Percentiles rank a stretch among this genome's conserved stretches.
Evolutionary conservation across 2,329 filamentous ascomycete species (phyloP).

Genomic region (Amylocarpus encephaloides): DNA sequence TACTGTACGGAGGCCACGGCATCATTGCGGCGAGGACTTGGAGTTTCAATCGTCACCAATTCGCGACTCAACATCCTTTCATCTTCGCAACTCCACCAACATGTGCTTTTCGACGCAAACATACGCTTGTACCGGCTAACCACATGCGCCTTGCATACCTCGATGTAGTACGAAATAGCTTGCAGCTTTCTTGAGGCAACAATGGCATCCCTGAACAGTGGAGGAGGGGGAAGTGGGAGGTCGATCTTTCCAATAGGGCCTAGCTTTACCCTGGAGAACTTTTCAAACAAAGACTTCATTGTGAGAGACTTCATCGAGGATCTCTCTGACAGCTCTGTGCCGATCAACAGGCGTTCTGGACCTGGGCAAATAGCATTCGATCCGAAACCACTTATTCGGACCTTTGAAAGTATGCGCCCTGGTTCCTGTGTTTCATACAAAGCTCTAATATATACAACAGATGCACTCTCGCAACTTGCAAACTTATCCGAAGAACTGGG

Average conservation of each 20-base stretch:
- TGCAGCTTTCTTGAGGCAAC: conserved; percentile 12
- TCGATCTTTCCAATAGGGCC: conserved; percentile 71
- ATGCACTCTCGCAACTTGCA: conserved; percentile 61
- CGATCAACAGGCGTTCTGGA: conserved; percentile 72
- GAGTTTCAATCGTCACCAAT: neutral
- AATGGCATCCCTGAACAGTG: conserved; percentile 26
- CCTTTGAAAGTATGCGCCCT: conserved; percentile 65
- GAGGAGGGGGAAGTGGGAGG: conserved; percentile 22
- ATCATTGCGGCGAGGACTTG: conserved; percentile 6
- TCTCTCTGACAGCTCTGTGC: conserved; percentile 77
- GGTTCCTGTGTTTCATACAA: neutral
- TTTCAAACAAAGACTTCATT: conserved; percentile 88
- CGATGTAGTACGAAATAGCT: conserved; percentile 20
- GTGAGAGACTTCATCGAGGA: conserved; percentile 96
- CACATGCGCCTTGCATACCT: conserved; percentile 6
- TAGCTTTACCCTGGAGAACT: conserved; percentile 81
- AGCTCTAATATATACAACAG: conserved; percentile 35
- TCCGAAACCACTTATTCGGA: conserved; percentile 91
- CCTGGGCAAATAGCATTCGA: conserved; percentile 67
- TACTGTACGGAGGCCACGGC: conserved; percentile 15
- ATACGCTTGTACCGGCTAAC: neutral
- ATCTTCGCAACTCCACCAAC: neutral
- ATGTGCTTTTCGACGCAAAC: neutral
- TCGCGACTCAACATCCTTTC: neutral
- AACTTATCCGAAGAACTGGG: conserved; percentile 77